Evolutionary conservation across 331 rosid genomes (phyloP).

Genomic region (Pyrus hybrid): DNA sequence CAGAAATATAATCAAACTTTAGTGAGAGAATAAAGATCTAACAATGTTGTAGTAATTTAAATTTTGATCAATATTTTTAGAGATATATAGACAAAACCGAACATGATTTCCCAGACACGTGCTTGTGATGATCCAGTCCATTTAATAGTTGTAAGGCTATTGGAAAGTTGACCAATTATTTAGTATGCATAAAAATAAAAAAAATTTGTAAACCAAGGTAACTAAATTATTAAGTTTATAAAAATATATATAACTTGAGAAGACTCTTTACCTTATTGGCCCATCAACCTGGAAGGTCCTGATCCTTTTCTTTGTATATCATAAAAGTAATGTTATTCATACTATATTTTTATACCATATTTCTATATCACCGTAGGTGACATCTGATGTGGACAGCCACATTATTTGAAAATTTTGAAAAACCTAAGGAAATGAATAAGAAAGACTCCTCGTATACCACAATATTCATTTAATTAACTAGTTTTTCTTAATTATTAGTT

Average conservation of each 20-base stretch:
- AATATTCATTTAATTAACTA: no score
- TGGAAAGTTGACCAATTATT: background rate
- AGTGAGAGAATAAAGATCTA: conserved; percentile 5
- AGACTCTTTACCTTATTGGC: background rate
- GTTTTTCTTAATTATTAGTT: no score
- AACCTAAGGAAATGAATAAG: no score
- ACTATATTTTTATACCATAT: no score
- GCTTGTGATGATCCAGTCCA: background rate
- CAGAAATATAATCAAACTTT: background rate
- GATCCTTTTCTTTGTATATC: no score
- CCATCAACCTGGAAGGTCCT: background rate
- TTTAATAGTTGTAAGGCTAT: background rate
- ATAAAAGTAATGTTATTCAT: no score
- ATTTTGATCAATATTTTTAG: background rate
- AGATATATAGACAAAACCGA: background rate
- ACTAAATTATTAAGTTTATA: background rate
- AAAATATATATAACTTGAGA: background rate
- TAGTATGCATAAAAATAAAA: background rate
- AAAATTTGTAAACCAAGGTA: background rate
- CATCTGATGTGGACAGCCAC: no score
- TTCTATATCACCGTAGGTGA: no score
- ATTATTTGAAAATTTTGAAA: no score
- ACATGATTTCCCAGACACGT: conserved; percentile 8
- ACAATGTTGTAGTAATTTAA: background rate
- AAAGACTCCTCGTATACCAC: no score